Evolutionary conservation across 306 rosid genomes (phyloP).

Genomic region (Glycyrrhiza uralensis): DNA sequence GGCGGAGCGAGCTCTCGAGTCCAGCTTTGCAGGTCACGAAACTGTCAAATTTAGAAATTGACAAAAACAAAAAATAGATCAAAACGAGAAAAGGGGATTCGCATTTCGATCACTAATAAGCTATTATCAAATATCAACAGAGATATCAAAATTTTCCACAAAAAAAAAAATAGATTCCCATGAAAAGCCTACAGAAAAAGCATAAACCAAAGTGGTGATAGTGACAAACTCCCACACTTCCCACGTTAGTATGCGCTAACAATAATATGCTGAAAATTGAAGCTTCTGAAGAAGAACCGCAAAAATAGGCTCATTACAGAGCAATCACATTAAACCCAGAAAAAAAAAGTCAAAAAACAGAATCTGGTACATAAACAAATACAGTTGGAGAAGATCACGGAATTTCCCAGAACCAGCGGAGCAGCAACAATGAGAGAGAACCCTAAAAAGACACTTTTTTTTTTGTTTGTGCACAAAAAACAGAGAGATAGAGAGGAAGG

Average conservation of each 20-base stretch:
- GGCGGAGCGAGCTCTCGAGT: slow-evolving; percentile 70
- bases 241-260: not conserved
- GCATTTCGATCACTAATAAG: not conserved
- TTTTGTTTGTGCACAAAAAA: not conserved
- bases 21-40: slow-evolving; percentile 75
- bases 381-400: slow-evolving; percentile 1
- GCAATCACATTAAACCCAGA: not conserved
- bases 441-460: not conserved
- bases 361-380: not conserved
- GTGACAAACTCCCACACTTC: not conserved
- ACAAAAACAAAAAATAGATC: not conserved
- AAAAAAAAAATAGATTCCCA: not conserved
- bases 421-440: not conserved
- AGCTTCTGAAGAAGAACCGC: not conserved
- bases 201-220: not conserved
- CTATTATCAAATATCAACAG: not conserved
- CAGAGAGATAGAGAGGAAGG: not conserved
- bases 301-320: not conserved
- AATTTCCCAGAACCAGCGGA: not conserved
- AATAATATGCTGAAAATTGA: not conserved
- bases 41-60: slow-evolving; percentile 43
- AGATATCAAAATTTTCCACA: not conserved
- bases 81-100: not conserved
- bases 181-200: not conserved
- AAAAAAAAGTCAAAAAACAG: not conserved